Base-by-base conservation (phyloP, 805 yeast species). In the Ogataea angusta region DNA sequence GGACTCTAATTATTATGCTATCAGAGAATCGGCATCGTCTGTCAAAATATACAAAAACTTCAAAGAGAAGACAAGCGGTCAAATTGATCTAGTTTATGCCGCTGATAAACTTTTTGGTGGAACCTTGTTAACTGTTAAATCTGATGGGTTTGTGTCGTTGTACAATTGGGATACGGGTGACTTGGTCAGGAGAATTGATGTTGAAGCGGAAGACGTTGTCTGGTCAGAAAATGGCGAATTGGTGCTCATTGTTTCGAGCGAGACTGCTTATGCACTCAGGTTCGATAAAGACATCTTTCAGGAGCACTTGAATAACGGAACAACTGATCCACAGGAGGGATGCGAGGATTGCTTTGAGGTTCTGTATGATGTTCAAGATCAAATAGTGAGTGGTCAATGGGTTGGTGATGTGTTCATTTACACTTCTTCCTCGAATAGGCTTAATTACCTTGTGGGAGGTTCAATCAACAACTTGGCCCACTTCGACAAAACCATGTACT, bases 221-320 rank as follows among this genome's bases (percentile, higher is more conserved):
- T 93, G 99, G 99, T 80, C 95, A 24, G 95, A 87, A 45, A 84
- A 85, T 51, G 97, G 97, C 44, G 96, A 86, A 57, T 73, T 90
- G 43, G 83, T 93, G 16, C 78, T 91, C 48, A 76, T 93, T 30
- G 68, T 83, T 21, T 73, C 87, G 38, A 67, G 72, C 34, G 91
- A 85, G 31, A 78, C 80, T 37, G 82, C 90, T 6, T 91, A 84
- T 60, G 83, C 90, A 19, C 74, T 93, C 57, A 74, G 79, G 48
- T 93, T 76, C 63, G 80, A 82, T 59, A 78, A 76, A 53, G 88
- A 80, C 13, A 64, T 75, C 9, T 85, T 83, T 59, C 75, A 72
- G 40, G 79, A 73, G 39, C 85, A 88, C 13, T 59, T 81, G 26
- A 74, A 73, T 32, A 68, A 68, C 34, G 87, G 78, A 41, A 63